These are phyloP conservation scores for Xylaria bambusicola DNA, from an alignment of 495 filamentous ascomycete genomes.

Conservation along the genomic window DNA sequence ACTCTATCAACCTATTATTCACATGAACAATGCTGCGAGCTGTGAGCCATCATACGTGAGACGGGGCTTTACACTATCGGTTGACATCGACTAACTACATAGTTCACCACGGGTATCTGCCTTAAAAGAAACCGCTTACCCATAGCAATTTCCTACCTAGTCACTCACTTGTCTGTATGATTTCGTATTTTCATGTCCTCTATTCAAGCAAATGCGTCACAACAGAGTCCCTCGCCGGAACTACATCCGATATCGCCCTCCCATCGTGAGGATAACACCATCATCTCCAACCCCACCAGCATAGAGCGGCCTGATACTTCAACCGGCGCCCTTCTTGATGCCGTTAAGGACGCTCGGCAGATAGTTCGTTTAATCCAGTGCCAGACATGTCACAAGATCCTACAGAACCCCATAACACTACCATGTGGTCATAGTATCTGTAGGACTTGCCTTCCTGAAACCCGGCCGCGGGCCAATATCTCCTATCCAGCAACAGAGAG, in stretches of 20 bases:
- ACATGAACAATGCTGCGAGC: not conserved
- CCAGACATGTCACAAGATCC: slow-evolving; percentile 66
- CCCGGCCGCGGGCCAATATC: slow-evolving; percentile 63
- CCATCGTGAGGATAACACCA: slow-evolving; percentile 15
- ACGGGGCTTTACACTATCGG: not conserved
- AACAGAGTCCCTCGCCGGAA: slow-evolving; percentile 16
- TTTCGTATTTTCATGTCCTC: slow-evolving; percentile 30
- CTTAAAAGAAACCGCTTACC: too few species aligned
- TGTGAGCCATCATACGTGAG: not conserved
- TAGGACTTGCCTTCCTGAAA: slow-evolving; percentile 68
- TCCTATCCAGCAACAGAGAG: slow-evolving; percentile 69
- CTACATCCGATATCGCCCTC: slow-evolving; percentile 13
- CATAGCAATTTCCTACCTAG: not conserved
- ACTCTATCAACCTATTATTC: too few species aligned
- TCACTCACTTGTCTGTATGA: not conserved
- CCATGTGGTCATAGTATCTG: slow-evolving; percentile 85
- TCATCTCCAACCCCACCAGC: slow-evolving; percentile 11
- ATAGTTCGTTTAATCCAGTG: slow-evolving; percentile 77
- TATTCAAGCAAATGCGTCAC: slow-evolving; percentile 17
- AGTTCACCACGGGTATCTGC: not conserved
- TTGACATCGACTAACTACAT: too few species aligned
- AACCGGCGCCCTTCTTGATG: slow-evolving; percentile 22
- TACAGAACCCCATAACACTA: slow-evolving; percentile 69
- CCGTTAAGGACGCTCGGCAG: slow-evolving; percentile 38
- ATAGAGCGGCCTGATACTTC: slow-evolving; percentile 19